Conservation (phyloP, 768 basidiomycete genomes). For the Collybia mongolica region DNA sequence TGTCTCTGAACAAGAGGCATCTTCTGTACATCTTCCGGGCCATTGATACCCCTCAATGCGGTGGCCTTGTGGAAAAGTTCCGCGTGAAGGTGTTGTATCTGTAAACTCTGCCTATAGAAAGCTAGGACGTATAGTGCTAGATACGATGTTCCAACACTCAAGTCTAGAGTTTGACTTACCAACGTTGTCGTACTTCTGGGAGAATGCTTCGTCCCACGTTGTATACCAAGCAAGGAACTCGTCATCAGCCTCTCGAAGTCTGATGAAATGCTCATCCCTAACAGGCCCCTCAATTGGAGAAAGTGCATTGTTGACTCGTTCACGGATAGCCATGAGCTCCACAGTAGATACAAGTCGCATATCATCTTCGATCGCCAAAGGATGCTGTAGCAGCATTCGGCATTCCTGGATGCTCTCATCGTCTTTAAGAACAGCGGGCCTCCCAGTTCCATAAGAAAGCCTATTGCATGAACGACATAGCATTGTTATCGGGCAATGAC, state of each 20-base stretch:
- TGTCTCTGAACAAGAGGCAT: constrained; percentile 80
- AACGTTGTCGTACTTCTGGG: constrained; percentile 80
- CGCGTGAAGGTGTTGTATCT: constrained; percentile 88
- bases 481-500: neutral
- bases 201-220: constrained; percentile 77
- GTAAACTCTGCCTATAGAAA: constrained; percentile 85
- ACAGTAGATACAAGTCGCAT: constrained; percentile 95
- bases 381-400: constrained; percentile 78
- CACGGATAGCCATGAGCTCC: constrained; percentile 87
- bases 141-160: neutral
- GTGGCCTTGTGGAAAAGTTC: constrained; percentile 84
- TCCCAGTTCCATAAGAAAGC: constrained; percentile 92
- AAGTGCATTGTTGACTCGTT: constrained; percentile 79
- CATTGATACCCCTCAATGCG: constrained; percentile 78
- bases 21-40: constrained; percentile 81
- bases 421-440: constrained; percentile 89
- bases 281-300: constrained; percentile 80
- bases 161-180: constrained; percentile 37
- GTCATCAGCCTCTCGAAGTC: constrained; percentile 69
- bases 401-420: constrained; percentile 89
- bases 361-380: constrained; percentile 88
- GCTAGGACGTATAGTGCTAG: constrained; percentile 34
- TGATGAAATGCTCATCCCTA: constrained; percentile 64
- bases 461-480: constrained; percentile 33
- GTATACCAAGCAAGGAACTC: constrained; percentile 84